Conservation (phyloP, 441 rosid genomes). For the Gossypium schwendimanii region DNA sequence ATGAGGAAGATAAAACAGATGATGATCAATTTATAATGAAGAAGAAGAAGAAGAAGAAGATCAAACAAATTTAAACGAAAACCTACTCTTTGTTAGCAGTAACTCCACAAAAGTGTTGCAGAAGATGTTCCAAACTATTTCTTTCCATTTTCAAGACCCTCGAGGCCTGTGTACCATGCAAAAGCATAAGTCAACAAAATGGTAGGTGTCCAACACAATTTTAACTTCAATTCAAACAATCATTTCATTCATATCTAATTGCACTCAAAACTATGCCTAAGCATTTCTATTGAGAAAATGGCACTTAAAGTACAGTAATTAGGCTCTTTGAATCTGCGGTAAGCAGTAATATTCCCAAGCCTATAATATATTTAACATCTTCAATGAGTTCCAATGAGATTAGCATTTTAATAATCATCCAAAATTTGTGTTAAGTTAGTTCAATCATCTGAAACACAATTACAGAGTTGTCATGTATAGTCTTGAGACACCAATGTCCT, state of each 20-base stretch:
- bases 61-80: slow-evolving; percentile 14
- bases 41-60: neutral
- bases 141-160: slow-evolving; percentile 83
- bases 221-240: neutral
- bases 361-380: neutral
- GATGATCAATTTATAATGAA: neutral
- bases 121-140: slow-evolving; percentile 77
- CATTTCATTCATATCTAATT: neutral
- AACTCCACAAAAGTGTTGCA: slow-evolving; percentile 72
- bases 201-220: neutral
- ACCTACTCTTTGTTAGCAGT: slow-evolving; percentile 85
- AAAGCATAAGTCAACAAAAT: neutral
- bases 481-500: neutral
- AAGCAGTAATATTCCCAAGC: neutral
- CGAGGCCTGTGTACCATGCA: slow-evolving; percentile 54
- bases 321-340: neutral
- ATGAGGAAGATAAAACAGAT: slow-evolving; percentile 15
- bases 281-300: neutral
- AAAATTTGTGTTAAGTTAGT: neutral
- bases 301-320: neutral
- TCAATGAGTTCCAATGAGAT: neutral
- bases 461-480: neutral
- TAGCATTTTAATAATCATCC: neutral
- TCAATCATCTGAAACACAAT: neutral
- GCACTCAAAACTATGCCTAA: neutral